Evolutionary conservation across 768 basidiomycete genomes (phyloP).

Genomic region (Ephemerocybe angulata): DNA sequence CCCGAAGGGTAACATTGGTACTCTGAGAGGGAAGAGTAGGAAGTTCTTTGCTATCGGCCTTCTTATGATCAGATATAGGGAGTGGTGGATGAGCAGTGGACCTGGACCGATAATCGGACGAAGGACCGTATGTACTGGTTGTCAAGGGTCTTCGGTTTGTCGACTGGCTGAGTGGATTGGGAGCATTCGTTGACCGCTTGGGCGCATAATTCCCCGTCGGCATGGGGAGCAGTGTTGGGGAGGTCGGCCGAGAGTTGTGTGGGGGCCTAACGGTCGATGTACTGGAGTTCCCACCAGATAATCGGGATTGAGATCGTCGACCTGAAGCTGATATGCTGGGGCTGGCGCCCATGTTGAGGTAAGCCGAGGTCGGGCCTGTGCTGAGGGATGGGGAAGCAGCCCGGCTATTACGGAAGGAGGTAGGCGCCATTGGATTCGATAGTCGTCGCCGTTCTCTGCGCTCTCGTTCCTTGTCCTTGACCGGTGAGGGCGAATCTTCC

Average conservation of each 20-base stretch:
- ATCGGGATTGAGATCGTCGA: conserved; percentile 68
- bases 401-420: conserved; percentile 46
- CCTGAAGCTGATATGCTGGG: conserved; percentile 44
- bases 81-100: conserved; percentile 33
- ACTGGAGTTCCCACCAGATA: conserved; percentile 55
- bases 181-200: conserved; percentile 60
- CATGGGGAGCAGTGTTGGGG: conserved; percentile 75
- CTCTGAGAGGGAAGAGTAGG: conserved; percentile 36
- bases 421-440: conserved; percentile 60
- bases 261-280: conserved; percentile 58
- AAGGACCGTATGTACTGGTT: conserved; percentile 35
- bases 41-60: conserved; percentile 36
- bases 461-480: conserved; percentile 53
- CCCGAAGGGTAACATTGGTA: conserved; percentile 46
- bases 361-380: conserved; percentile 22
- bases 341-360: conserved; percentile 41
- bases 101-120: conserved; percentile 30
- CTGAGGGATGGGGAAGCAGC: conserved; percentile 21
- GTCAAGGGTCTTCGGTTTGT: conserved; percentile 65
- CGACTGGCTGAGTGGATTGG: conserved; percentile 36
- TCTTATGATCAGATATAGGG: conserved; percentile 25
- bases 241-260: conserved; percentile 65
- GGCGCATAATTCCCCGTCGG: conserved; percentile 48
- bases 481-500: conserved; percentile 78
- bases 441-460: conserved; percentile 45